Base-by-base conservation (phyloP, 805 yeast species). In the Saturnispora bothae region DNA sequence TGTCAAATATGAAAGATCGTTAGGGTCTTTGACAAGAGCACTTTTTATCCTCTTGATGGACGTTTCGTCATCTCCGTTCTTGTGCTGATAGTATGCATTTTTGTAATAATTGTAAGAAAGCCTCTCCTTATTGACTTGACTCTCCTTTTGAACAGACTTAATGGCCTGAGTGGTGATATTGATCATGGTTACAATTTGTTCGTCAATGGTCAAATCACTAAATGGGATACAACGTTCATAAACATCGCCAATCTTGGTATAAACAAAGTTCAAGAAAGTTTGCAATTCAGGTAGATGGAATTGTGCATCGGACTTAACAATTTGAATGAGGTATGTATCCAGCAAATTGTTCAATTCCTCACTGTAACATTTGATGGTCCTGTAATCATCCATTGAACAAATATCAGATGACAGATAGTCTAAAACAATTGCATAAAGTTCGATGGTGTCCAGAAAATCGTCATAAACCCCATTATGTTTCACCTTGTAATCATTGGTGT, bases 1-100 rank as follows among this genome's bases (percentile, higher is more conserved):
- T 51, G 82, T 82, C 76, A 89, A 76, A 6, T 77, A 68, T 48
- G 69, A 69, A 48, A 77, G 64, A 35, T 74, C 68, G 30, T 69
- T 69, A 0, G 83, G 80, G 40, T 64, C 64, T 29, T 63, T 56
- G 32, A 65, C 71, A 41, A 76, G 58, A 4, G 60, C 57, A 33
- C 61, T 56, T 49, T 73, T 77, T 42, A 75, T 51, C 33, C 68
- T 56, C 42, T 61, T 66, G 9, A 64, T 50, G 3, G 81, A 62
- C 7, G 63, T 65, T 17, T 58, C 61, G 13, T 67, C 51, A 14
- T 66, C 56, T 16, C 71, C 59, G 16, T 57, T 51, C 42, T 67
- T 64, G 1, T 78, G 66, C 28, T 74, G 55, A 4, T 63, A 57
- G 34, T 66, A 63, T 1, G 78, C 71, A 50, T 73, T 76, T 39